These are phyloP conservation scores for Saccharomyces eubayanus DNA, from an alignment of 805 yeast genomes.

Conservation along the genomic window DNA sequence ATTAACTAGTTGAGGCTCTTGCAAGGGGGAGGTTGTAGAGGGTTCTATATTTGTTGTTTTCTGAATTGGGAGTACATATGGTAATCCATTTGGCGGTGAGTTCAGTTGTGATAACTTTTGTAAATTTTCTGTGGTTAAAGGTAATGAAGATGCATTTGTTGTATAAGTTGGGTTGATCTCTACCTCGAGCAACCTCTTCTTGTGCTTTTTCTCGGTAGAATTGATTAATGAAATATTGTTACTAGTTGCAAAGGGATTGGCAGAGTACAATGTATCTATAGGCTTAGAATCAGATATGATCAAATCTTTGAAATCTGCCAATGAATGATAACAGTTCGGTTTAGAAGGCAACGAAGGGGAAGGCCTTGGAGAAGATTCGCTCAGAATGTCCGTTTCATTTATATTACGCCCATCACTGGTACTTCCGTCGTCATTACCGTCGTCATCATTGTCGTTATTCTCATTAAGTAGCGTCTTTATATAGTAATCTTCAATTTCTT, in stretches of 20 bases:
- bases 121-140: conserved; percentile 28
- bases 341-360: not conserved
- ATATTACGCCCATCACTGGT: not conserved
- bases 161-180: conserved; percentile 22
- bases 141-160: conserved; percentile 16
- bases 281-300: not conserved
- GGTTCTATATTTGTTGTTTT: not conserved
- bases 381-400: conserved; percentile 1
- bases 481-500: conserved; percentile 30
- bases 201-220: not conserved
- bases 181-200: conserved; percentile 18
- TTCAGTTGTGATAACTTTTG: conserved; percentile 14
- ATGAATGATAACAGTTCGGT: not conserved
- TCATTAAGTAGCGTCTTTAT: conserved; percentile 25
- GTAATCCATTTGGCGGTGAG: not conserved
- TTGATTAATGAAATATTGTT: not conserved
- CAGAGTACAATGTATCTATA: not conserved
- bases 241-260: not conserved
- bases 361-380: not conserved
- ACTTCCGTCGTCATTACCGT: not conserved
- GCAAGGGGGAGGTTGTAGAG: not conserved
- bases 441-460: not conserved
- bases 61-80: not conserved
- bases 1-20: conserved; percentile 28
- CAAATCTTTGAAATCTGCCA: not conserved